A percentile compares a stretch with the other conserved stretches of the same genome.
Conservation (phyloP, 179 eudicot genomes). For the Pouteria campechiana region DNA sequence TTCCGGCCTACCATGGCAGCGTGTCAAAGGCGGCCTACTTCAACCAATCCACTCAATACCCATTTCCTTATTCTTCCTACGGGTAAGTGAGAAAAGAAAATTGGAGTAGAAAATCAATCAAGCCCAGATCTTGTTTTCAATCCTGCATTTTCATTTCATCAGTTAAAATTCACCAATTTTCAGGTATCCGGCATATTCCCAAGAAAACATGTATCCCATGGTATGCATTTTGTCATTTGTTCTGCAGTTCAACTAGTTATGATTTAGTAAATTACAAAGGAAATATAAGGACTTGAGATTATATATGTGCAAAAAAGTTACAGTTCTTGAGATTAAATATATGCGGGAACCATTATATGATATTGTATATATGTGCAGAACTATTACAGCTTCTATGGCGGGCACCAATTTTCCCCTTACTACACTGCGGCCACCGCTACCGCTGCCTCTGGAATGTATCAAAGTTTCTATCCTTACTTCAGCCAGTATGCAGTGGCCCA, state of each 20-base stretch:
- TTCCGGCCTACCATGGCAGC: constrained; percentile 23
- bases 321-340: too few relatives aligned
- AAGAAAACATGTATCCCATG: constrained; percentile 40
- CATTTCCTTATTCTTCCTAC: constrained; percentile 43
- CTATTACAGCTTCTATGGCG: constrained; percentile 35
- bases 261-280: neutral
- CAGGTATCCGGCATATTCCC: constrained; percentile 49
- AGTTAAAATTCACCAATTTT: too few relatives aligned
- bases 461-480: constrained; percentile 30
- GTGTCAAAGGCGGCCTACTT: constrained; percentile 27
- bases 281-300: too few relatives aligned
- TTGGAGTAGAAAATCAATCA: neutral
- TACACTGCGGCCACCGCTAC: too few relatives aligned
- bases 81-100: constrained; percentile 27
- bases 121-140: neutral
- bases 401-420: constrained; percentile 31
- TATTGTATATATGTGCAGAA: too few relatives aligned
- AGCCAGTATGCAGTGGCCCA: constrained; percentile 28
- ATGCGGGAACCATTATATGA: too few relatives aligned
- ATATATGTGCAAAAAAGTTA: too few relatives aligned
- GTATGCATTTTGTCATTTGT: constrained; percentile 11
- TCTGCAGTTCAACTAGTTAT: neutral
- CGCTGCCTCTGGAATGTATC: constrained; percentile 28
- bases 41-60: constrained; percentile 35
- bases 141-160: neutral